Percentiles rank a stretch among this genome's conserved stretches.
phyloP scores from a whole-genome alignment of 495 filamentous ascomycete genomes.

The Recurvomyces mirabilis region DNA sequence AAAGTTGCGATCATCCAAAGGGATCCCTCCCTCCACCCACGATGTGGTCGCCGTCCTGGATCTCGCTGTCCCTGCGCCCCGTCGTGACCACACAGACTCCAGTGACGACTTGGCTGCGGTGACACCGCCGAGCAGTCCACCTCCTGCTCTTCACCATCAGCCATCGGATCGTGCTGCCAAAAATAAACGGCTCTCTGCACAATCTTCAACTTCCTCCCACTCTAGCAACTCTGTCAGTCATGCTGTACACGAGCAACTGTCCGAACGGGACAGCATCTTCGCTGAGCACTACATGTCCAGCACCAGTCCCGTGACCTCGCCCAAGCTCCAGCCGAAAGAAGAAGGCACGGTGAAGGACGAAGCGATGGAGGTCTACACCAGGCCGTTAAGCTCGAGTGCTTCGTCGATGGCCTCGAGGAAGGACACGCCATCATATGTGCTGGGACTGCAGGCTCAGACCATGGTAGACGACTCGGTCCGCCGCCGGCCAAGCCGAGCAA shows the following conservation, averaged over 20 bases:
- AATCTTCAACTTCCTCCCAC: background rate
- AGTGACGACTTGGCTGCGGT: background rate
- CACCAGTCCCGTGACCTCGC: constrained; percentile 41
- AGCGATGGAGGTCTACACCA: constrained; percentile 9
- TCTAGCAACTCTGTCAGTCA: constrained; percentile 1
- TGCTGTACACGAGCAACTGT: constrained; percentile 38
- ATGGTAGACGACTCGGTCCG: background rate
- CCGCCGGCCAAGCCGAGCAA: constrained; percentile 9
- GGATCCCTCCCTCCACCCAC: constrained; percentile 2
- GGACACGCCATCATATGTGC: background rate
- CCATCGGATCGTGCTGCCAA: background rate
- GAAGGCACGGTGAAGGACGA: constrained; percentile 1
- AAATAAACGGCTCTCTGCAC: background rate
- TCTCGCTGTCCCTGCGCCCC: background rate
- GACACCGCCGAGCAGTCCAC: background rate
- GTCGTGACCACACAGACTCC: background rate
- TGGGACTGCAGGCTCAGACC: background rate
- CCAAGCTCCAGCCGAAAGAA: constrained; percentile 9
- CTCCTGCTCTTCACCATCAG: background rate
- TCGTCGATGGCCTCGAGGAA: background rate
- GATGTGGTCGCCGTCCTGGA: background rate
- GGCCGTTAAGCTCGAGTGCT: background rate
- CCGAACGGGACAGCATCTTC: constrained; percentile 54
- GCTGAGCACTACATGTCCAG: constrained; percentile 47
- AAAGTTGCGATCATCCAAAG: constrained; percentile 3